Evolutionary conservation across 352 stramenopile species (phyloP).

Genomic region (Pilasporangium apinafurcum): DNA sequence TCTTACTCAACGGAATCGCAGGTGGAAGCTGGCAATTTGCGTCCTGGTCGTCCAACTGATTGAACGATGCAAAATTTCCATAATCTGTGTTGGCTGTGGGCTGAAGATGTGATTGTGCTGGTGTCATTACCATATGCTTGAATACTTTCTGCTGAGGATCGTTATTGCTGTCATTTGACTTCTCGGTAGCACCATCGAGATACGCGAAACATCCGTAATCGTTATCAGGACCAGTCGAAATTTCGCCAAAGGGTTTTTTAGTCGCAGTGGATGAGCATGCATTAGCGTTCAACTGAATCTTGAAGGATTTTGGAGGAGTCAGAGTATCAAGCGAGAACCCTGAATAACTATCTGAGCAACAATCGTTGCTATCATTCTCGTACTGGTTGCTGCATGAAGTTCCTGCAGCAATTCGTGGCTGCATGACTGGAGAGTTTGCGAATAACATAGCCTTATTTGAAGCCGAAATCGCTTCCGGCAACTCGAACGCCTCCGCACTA

Average conservation of each 20-base stretch:
- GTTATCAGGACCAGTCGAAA: background rate
- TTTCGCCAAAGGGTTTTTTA: background rate
- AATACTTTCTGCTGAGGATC: too few species aligned
- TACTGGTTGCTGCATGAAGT: background rate
- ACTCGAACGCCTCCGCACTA: constrained; percentile 49
- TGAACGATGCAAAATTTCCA: too few species aligned
- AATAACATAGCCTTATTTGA: constrained; percentile 35
- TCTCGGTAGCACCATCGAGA: background rate
- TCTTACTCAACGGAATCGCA: too few species aligned
- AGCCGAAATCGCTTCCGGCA: constrained; percentile 6
- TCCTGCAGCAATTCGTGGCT: background rate
- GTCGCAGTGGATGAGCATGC: background rate
- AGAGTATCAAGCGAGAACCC: constrained; percentile 39
- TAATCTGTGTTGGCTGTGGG: too few species aligned
- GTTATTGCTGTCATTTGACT: background rate
- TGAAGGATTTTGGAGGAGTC: constrained; percentile 11
- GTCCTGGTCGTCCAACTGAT: too few species aligned
- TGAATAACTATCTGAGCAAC: constrained; percentile 29
- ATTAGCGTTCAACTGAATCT: background rate
- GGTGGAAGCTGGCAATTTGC: too few species aligned
- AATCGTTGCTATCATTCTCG: background rate
- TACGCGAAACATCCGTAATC: background rate
- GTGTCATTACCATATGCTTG: too few species aligned
- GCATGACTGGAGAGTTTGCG: constrained; percentile 9
- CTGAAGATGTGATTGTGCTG: too few species aligned